Conservation (phyloP, 208 protist genomes). For the Crithidia bombi region DNA sequence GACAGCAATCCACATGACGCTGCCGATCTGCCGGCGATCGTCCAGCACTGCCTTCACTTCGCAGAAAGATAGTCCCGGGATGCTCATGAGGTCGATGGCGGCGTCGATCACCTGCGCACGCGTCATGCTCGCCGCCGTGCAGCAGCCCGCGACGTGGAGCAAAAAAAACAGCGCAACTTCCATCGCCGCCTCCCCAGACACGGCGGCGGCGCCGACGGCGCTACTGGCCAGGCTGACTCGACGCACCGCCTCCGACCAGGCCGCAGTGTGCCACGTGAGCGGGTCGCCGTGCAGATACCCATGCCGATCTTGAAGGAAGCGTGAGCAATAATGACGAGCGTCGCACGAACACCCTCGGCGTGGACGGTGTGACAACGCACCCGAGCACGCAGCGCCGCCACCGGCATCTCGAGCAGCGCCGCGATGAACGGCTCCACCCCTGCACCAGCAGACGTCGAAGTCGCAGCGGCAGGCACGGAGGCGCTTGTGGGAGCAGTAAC, state of each 20-base stretch:
- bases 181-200: conserved; percentile 37
- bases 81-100: conserved; percentile 34
- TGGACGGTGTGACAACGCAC: conserved; percentile 66
- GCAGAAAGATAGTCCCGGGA: conserved; percentile 10
- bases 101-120: conserved; percentile 33
- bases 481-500: neutral
- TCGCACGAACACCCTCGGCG: conserved; percentile 55
- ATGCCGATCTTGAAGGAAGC: conserved; percentile 29
- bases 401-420: conserved; percentile 31
- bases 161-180: conserved; percentile 46
- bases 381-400: conserved; percentile 21
- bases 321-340: conserved; percentile 56
- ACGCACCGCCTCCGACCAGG: conserved; percentile 67
- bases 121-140: conserved; percentile 14
- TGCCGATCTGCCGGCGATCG: conserved; percentile 30
- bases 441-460: neutral
- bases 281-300: conserved; percentile 21
- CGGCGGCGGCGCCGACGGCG: conserved; percentile 34
- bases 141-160: conserved; percentile 13
- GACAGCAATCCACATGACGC: conserved; percentile 30
- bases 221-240: conserved; percentile 57
- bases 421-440: conserved; percentile 15
- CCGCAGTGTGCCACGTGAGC: conserved; percentile 50
- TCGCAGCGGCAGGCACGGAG: neutral
- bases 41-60: conserved; percentile 30